These are phyloP conservation scores for Naganishia vishniacii DNA, from an alignment of 768 basidiomycete genomes.

Conservation along the genomic window DNA sequence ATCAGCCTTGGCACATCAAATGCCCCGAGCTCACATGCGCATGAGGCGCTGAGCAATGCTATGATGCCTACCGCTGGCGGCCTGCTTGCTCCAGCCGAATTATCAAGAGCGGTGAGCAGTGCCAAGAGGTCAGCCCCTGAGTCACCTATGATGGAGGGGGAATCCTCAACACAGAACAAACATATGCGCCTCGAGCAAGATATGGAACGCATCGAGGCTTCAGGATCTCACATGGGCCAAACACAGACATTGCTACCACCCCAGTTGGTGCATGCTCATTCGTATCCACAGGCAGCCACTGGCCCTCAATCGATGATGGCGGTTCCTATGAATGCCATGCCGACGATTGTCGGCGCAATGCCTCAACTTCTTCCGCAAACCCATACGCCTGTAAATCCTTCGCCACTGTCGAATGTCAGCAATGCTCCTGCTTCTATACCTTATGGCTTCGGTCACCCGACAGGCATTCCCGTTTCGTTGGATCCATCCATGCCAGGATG, in stretches of 20 bases:
- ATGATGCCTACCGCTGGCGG: background rate
- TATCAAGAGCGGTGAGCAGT: conserved; percentile 21
- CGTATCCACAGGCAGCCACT: conserved; percentile 47
- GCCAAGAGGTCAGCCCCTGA: conserved; percentile 26
- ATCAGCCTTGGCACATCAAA: conserved; percentile 9
- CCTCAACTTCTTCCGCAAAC: background rate
- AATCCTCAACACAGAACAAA: conserved; percentile 17
- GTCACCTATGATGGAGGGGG: conserved; percentile 25
- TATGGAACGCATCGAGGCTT: conserved; percentile 6
- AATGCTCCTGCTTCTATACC: background rate
- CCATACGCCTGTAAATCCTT: background rate
- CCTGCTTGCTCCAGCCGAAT: conserved; percentile 24
- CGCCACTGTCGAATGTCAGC: background rate
- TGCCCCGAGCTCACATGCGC: background rate
- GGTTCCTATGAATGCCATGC: conserved; percentile 15
- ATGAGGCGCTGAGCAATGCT: background rate
- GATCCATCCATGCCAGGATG: conserved; percentile 29
- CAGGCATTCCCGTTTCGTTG: conserved; percentile 25
- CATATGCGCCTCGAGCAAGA: conserved; percentile 22
- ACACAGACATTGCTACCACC: conserved; percentile 31
- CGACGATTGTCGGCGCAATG: background rate
- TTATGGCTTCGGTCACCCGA: conserved; percentile 11
- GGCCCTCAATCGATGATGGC: conserved; percentile 37
- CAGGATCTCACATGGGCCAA: background rate
- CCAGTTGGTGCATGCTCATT: conserved; percentile 46